phyloP scores from a whole-genome alignment of 78 protist genomes.

The Dictyostelium intermedium region DNA sequence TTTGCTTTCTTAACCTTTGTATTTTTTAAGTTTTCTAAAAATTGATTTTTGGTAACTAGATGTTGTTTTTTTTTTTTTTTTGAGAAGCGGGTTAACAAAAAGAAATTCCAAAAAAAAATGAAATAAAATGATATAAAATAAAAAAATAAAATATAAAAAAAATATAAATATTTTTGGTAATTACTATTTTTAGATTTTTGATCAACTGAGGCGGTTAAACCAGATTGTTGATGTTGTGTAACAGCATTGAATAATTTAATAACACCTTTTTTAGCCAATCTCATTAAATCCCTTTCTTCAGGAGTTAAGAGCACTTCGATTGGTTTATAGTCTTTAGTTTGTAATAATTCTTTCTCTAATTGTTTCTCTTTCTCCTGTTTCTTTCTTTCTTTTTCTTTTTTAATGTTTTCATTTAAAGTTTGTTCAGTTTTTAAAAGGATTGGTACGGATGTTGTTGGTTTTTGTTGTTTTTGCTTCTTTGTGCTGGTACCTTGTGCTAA shows the following conservation, averaged over 20 bases:
- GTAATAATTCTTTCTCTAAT: slow-evolving; percentile 26
- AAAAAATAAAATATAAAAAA: not conserved
- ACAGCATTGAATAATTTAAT: slow-evolving; percentile 71
- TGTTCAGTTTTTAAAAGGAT: slow-evolving; percentile 38
- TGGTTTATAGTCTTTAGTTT: slow-evolving; percentile 5
- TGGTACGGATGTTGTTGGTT: not conserved
- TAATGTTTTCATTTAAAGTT: not conserved
- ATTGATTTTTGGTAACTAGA: slow-evolving; percentile 64
- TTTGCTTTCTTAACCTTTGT: not conserved
- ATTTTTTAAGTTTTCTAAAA: slow-evolving; percentile 43
- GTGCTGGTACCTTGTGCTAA: not conserved
- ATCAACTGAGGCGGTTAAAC: not conserved
- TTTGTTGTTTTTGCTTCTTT: not conserved
- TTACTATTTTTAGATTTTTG: slow-evolving; percentile 33
- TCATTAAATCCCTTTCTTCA: slow-evolving; percentile 35
- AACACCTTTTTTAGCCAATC: slow-evolving; percentile 61
- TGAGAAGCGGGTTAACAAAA: too few species aligned
- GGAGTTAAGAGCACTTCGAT: slow-evolving; percentile 35
- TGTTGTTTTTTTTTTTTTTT: not conserved
- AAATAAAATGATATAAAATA: not conserved
- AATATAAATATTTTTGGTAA: too few species aligned
- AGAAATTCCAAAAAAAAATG: not conserved
- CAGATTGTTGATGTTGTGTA: slow-evolving; percentile 53
- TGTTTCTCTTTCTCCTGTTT: slow-evolving; percentile 5
- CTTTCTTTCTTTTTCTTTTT: slow-evolving; percentile 3